phyloP scores from a whole-genome alignment of 768 basidiomycete genomes.

The Trametes meyenii region DNA sequence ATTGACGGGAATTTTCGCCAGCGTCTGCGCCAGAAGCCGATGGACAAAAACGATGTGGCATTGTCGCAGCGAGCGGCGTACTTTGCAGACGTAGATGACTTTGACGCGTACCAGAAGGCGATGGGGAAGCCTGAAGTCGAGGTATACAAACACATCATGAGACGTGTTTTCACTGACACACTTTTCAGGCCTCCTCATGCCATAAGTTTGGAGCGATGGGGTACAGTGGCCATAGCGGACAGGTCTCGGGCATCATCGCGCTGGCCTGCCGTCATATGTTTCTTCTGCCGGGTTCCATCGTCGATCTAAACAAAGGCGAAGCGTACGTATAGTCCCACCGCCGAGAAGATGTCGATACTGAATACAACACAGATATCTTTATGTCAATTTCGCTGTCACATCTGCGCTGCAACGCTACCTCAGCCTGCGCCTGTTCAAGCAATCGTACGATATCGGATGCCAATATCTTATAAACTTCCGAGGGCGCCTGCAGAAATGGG shows the following conservation, averaged over 20 bases:
- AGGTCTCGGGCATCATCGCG: conserved; percentile 19
- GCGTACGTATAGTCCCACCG: neutral
- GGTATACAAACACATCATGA: neutral
- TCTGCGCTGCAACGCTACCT: neutral
- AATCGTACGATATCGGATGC: conserved; percentile 33
- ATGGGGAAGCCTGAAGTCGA: neutral
- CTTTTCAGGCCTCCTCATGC: conserved; percentile 6
- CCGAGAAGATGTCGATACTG: neutral
- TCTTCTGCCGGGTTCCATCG: conserved; percentile 17
- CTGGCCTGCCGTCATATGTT: conserved; percentile 24
- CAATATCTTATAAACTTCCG: conserved; percentile 26
- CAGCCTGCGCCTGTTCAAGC: conserved; percentile 2
- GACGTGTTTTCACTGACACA: neutral
- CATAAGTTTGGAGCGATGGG: conserved; percentile 25
- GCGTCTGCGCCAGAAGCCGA: conserved; percentile 14
- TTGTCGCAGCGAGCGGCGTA: conserved; percentile 18
- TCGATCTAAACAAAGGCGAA: conserved; percentile 27
- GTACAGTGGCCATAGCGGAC: conserved; percentile 1
- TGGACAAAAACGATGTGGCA: conserved; percentile 15
- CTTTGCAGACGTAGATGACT: neutral
- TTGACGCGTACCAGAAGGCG: neutral
- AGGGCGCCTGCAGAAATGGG: conserved; percentile 16
- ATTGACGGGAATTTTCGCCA: conserved; percentile 22
- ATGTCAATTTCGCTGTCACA: neutral
- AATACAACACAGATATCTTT: neutral